phyloP scores from a whole-genome alignment of 2,329 filamentous ascomycete species.

The Laburnicola sp. region DNA sequence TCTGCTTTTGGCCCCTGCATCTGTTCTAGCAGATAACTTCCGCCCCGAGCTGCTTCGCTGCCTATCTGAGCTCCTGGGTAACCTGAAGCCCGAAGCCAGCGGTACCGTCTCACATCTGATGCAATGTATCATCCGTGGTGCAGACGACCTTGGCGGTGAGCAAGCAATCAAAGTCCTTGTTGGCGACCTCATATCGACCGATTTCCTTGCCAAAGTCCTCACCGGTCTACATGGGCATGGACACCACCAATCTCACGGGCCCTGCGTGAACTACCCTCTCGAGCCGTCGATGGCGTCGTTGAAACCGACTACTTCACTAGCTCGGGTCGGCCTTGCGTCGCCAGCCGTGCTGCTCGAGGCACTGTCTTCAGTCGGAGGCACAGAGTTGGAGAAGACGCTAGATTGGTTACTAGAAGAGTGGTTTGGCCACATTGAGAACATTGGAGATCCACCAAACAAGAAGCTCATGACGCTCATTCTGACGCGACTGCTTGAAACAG shows the following conservation, averaged over 20 bases:
- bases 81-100: slow-evolving; percentile 54
- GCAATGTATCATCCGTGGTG: slow-evolving; percentile 54
- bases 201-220: slow-evolving; percentile 59
- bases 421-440: slow-evolving; percentile 70
- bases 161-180: slow-evolving; percentile 53
- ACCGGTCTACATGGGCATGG: slow-evolving; percentile 48
- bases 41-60: slow-evolving; percentile 45
- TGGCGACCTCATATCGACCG: slow-evolving; percentile 61
- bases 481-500: slow-evolving; percentile 70
- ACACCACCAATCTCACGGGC: slow-evolving; percentile 77
- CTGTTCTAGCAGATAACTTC: slow-evolving; percentile 51
- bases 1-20: slow-evolving; percentile 51
- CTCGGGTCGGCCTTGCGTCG: slow-evolving; percentile 74
- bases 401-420: slow-evolving; percentile 59
- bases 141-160: slow-evolving; percentile 56
- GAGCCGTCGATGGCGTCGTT: slow-evolving; percentile 71
- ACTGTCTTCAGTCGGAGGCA: slow-evolving; percentile 44
- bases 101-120: slow-evolving; percentile 51
- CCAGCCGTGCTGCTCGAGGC: slow-evolving; percentile 67
- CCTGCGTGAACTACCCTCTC: slow-evolving; percentile 65
- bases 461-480: slow-evolving; percentile 75
- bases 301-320: slow-evolving; percentile 87
- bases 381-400: slow-evolving; percentile 37
- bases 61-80: slow-evolving; percentile 50
- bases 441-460: slow-evolving; percentile 65